A percentile compares a stretch with the other conserved stretches of the same genome.
phyloP scores from a whole-genome alignment of 495 filamentous ascomycete species.

The Barbatosphaeria neglecta region DNA sequence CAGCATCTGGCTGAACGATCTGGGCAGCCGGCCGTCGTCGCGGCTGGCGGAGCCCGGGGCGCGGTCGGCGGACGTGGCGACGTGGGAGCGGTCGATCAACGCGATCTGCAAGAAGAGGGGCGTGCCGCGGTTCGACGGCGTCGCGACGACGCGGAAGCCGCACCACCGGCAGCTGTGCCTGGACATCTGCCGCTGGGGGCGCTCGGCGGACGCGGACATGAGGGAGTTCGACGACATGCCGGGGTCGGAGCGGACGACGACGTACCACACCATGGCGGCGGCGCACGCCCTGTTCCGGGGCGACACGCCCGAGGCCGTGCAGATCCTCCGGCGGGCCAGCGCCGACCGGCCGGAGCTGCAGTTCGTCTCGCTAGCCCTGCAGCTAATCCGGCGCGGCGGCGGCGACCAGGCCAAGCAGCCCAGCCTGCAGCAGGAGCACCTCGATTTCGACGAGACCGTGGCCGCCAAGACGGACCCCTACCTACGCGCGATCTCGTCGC shows the following conservation, averaged over 20 bases:
- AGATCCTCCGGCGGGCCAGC: constrained; percentile 38
- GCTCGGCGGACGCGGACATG: constrained; percentile 44
- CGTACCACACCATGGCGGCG: constrained; percentile 70
- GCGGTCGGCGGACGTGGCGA: constrained; percentile 23
- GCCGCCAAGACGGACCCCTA: constrained; percentile 62
- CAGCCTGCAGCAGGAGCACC: too few relatives aligned
- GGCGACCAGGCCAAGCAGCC: constrained; percentile 13
- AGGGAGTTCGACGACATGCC: constrained; percentile 30
- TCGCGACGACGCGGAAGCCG: constrained; percentile 48
- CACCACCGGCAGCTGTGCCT: constrained; percentile 72
- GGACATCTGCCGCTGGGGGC: constrained; percentile 61
- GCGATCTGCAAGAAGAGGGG: constrained; percentile 30
- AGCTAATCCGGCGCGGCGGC: constrained; percentile 31
- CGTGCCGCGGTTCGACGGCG: constrained; percentile 29
- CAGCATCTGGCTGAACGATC: constrained; percentile 65
- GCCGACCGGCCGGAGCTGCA: constrained; percentile 35
- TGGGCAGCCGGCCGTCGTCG: constrained; percentile 34
- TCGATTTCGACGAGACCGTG: constrained; percentile 35
- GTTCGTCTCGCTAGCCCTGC: constrained; percentile 42
- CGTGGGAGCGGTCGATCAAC: constrained; percentile 39
- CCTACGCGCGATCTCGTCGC: constrained; percentile 80
- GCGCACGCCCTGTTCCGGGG: constrained; percentile 66
- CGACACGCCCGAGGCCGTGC: constrained; percentile 45
- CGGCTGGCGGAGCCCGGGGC: constrained; percentile 27
- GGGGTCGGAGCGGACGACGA: constrained; percentile 46